Evolutionary conservation across 2,329 filamentous ascomycete genomes (phyloP), one percentile per base, ranked within the genome.

Genomic region (Akanthomyces uredinophilus): DNA sequence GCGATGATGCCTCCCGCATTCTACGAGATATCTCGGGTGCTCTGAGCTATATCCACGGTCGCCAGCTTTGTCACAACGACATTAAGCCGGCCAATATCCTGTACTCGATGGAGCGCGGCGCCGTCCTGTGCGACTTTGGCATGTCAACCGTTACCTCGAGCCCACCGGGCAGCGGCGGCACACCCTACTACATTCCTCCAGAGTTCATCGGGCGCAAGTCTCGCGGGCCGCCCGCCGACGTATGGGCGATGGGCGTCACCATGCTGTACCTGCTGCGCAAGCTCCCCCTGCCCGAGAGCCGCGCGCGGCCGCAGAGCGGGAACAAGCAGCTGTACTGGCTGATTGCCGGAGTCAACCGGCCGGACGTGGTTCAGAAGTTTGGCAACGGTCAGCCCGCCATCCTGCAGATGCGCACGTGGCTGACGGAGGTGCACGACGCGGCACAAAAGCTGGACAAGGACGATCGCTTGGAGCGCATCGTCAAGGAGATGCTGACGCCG

Each of bases 31-130:
- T 84, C 57, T 72, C 80, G 22, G 75, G 78, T 64, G 84, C 83
- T 2, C 73, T 87, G 49, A 74, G 79, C 69, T 86, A 86, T 69
- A 76, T 87, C 39, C 84, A 87, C 70, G 74, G 74, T 54, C 78
- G 79, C 61, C 75, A 76, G 60, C 73, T 82, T 24, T 80, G 85
- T 14, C 84, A 87, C 72, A 87, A 86, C 71, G 84, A 87, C 70
- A 84, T 86, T 71, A 86, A 86, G 70, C 84, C 84, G 1, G 81
- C 79, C 65, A 87, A 86, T 64, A 85, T 86, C 60, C 73, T 87
- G 37, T 87, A 85, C 71, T 85, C 82, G 16, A 77, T 77, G 32
- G 81, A 85, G 44, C 78, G 83, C 13, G 84, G 84, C 6, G 83
- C 83, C 39, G 82, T 86, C 2, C 78, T 87, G 35, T 86, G 84